Evolutionary conservation across 179 eudicot species (phyloP), one percentile per base, ranked within the genome.

Genomic region (Dionaea muscipula): DNA sequence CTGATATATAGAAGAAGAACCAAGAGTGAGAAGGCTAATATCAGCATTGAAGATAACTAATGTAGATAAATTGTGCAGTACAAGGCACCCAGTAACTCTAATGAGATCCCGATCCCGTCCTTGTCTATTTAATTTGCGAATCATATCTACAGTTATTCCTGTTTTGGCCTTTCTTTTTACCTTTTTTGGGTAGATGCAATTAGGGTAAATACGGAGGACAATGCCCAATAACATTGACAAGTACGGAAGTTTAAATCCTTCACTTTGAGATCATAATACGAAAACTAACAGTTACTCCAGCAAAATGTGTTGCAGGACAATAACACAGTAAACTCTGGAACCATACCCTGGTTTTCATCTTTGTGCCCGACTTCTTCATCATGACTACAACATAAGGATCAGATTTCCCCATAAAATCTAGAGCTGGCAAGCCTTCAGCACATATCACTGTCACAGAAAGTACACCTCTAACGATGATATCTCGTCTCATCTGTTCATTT

Each of bases 391-490:
- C 94, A 54, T 60, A 86, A 18, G 97, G 97, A 60, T 89, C 95
- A 6, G 97, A 68, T 68, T 89, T 89, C 21, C 97, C 97, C 65
- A 66, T 61, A 21, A 86, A 16, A 68, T 89, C 97, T 62, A 70
- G 68, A 6, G 71, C 80, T 0, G 95, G 94, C 75, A 89, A 71
- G 37, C 70, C 69, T 63, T 89, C 90, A 13, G 90, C 94, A 19
- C 78, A 71, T 55, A 81, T 71, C 9, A 86, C 78, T 41, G 95
- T 86, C 31, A 83, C 85, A 13, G 97, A 81, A 55, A 86, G 75
- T 39, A 89, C 94, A 43, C 97, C 97, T 78, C 97, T 76, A 13
- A 83, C 53, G 59, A 89, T 79, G 51, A 80, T 65, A 39, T 78
- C 80, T 13, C 48, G 78, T 63, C 65, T 81, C 75, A 45, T 80